Evolutionary conservation across 108 stramenopile genomes (phyloP), one percentile per base, ranked within the genome.

Genomic region (Pseudonitzschia delicatissima): DNA sequence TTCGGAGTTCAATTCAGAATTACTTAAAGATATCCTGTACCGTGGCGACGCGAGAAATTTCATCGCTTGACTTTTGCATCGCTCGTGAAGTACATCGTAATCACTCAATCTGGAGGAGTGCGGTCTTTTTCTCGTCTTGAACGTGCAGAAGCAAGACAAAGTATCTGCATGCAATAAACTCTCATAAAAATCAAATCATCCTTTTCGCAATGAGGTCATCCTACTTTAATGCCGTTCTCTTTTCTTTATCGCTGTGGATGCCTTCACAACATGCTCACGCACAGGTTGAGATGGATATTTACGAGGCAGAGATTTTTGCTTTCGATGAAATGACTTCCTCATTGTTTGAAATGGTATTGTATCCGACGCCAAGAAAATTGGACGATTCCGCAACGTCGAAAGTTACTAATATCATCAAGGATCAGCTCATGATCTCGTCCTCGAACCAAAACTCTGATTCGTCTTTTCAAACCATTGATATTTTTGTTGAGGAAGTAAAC

Each of bases 271-370:
- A 31, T 25, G 31, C 31, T 55, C 53, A 33, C 8, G 53, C 53
- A 31, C 53, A 55, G 53, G 8, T 17, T 5, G 4, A 55, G 11
- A 6, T 4, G 0, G 31, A 13, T 4, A 1, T 55, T 28, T 27
- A 35, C n/a, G 53, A 55, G n/a, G 31, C 28, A 21, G n/a, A 1
- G 23, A 2, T 48, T 21, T 48, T 48, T 7, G 8, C n/a, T 15
- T 6, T 55, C n/a, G 31, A n/a, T 33, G 17, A 5, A 32, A 6
- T 33, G 5, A 33, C 73, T 6, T 74, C 73, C 2, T 74, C 73
- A 12, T 39, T 35, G 8, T 67, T 67, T 67, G 57, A 62, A 33
- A 33, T 74, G 60, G 44, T 29, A 3, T 40, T 74, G 26, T 42
- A 26, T 48, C 66, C 73, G 2, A 74, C 73, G 12, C 5, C 27